Evolutionary conservation across 371 early-diverging fungal species (phyloP).

Genomic region (Mortierella polycephala): DNA sequence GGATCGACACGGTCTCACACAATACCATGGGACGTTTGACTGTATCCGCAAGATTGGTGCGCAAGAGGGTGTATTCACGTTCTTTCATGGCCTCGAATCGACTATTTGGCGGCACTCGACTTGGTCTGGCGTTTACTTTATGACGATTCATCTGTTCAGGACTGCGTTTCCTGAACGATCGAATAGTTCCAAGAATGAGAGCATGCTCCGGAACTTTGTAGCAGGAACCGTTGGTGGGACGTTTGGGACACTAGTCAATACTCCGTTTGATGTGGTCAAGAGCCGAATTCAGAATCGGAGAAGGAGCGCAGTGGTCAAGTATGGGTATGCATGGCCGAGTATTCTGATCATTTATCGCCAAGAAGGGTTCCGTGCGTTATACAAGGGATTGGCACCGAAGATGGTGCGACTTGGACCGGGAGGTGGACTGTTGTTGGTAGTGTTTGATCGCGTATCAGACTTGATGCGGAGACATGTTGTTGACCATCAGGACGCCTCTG

Average conservation of each 20-base stretch:
- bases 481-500: too few relatives aligned
- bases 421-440: conserved; percentile 85
- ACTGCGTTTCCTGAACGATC: conserved; percentile 72
- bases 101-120: conserved; percentile 92
- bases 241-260: conserved; percentile 90
- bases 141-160: conserved; percentile 81
- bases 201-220: conserved; percentile 82
- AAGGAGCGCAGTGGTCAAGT: conserved; percentile 64
- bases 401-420: conserved; percentile 94
- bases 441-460: conserved; percentile 84
- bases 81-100: conserved; percentile 91
- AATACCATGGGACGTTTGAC: conserved; percentile 82
- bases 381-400: conserved; percentile 83
- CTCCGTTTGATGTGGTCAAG: conserved; percentile 96
- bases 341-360: conserved; percentile 78
- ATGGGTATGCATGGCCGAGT: conserved; percentile 83
- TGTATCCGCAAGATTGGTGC: conserved; percentile 77
- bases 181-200: conserved; percentile 69
- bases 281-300: conserved; percentile 89
- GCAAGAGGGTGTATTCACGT: conserved; percentile 80
- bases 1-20: conserved; percentile 69
- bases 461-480: conserved; percentile 76
- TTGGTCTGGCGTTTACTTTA: conserved; percentile 91
- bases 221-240: conserved; percentile 94
- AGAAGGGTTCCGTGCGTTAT: conserved; percentile 88